Evolutionary conservation across 306 rosid species (phyloP), one percentile per base, ranked within the genome.

Genomic region (Trifolium pratense): DNA sequence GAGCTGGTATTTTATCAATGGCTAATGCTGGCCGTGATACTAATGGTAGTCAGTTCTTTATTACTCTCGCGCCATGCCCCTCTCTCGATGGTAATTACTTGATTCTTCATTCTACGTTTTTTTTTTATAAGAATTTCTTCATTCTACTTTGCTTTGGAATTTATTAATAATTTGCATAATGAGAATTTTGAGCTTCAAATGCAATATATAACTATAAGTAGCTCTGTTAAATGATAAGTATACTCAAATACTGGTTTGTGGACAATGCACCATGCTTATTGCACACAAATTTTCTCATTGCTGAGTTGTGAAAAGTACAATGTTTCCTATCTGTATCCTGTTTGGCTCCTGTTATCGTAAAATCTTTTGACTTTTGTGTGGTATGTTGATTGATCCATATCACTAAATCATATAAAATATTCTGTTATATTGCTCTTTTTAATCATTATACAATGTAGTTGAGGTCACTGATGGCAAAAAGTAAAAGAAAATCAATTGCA

Each of bases 1-100:
- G 99, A 72, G 99, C 99, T 58, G 99, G 99, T 46, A 88, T 95
- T 78, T 83, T 95, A 75, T 95, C 99, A 43, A 95, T 95, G 99
- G 99, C 97, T 39, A 95, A 95, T 81, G 96, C 97, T 75, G 99
- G 99, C 61, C 96, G 96, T 5, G 75, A 95, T 79, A 83, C 97
- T 40, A 95, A 95, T 79, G 97, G 99, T 21, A 95, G 99, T 83
- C 99, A 95, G 77, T 91, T 95, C 86, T 91, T 95, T 67, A 86
- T 95, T 79, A 95, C 99, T 46, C 79, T 95, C 16, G 91, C 99
- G 11, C 99, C 99, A 12, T 95, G 99, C 77, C 93, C 97, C 2
- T 90, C 99, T 5, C 85, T 94, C 16, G 99, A 94, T 73, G 99
- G 99, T 94, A 88, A 82, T 68, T 78, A 9, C 9, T 17, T 64